Base-by-base conservation (phyloP, 2,329 filamentous ascomycete genomes). In the Clonostachys solani region DNA sequence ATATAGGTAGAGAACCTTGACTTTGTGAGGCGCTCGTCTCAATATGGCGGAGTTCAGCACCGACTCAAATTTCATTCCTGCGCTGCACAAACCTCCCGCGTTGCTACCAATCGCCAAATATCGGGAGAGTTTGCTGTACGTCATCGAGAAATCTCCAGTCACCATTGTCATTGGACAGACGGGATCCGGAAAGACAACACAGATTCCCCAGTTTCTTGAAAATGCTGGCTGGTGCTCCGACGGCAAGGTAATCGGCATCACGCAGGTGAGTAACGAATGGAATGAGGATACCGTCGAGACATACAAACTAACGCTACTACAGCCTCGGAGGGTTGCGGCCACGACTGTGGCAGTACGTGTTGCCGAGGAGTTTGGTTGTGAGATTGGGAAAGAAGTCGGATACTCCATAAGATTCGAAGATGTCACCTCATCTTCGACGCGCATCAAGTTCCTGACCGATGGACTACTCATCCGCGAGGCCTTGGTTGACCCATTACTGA, bases 321-420 rank as follows among this genome's bases (percentile, higher is more conserved):
- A 96, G 89, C 92, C 92, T 45, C 83, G 92, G 44, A 81, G 92
- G 58, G 89, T 97, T 49, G 92, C 92, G 51, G 92, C 89, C 33
- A 96, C 90, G 1, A 95, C 90, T 1, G 89, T 97, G 19, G 92
- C 92, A 9, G 75, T 87, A 33, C 78, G 92, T 54, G 92, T 97
- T 7, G 92, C 94, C 9, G 88, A 96, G 62, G 94, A 99, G 66
- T 81, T 90, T 64, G 83, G 84, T 46, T 94, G 89, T 63, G 86
- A 91, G 53, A 63, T 97, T 12, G 94, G 94, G 29, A 90, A 95
- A 66, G 86, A 95, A 61, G 87, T 92, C 19, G 94, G 94, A 46
- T 97, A 95, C 64, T 95, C 90, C 1, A 96, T 97, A 54, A 81
- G 83, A 16, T 87, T 99, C 60, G 92, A 99, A 62, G 92, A 97